Base-by-base conservation (phyloP, 2,329 filamentous ascomycete genomes). In the Penicillium sp. region DNA sequence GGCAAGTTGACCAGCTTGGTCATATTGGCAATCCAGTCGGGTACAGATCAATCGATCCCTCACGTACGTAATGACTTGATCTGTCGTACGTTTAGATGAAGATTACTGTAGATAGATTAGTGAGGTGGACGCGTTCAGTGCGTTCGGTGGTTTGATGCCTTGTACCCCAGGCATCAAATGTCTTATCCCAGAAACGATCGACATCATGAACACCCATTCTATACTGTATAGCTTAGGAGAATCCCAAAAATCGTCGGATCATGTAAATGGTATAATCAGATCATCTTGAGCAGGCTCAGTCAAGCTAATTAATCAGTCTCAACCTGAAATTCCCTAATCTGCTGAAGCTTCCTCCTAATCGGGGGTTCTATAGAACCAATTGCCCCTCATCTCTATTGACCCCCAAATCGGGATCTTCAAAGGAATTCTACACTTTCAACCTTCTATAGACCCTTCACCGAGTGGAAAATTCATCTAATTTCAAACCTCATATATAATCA, bases 351-450 rank as follows among this genome's bases (percentile, higher is more conserved):
- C 29, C 6, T 35, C 46, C 52, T 15, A 23, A 49, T 54, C 23
- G 22, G 47, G 52, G 3, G 26, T 22, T 44, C 46, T 20, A 46
- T 46, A 50, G 40, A 27, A 15, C 31, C 26, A 26, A 11, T 15
- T 8, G 9, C 6, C 2, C 12, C 14, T 7, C 31, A 31, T 14
- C 23, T 42, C 55, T 65, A 65, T 65, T 58, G 48, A 62, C 20
- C 54, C 49, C 61, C 50, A 18, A 57, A 60, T 60, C 22, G 33
- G 53, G 62, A 53, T 49, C 53, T 33, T 27, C 14, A 29, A 31
- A 37, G 22, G 29, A 37, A 14, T 2, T 9, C 23, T 20, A 31
- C 18, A 15, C 15, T 22, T 25, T 18, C 37, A 33, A 29, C 6
- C 45, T 27, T 35, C 26, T 45, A 45, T 45, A 29, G 9, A 33